Evolutionary conservation across 2,329 filamentous ascomycete species (phyloP).

Genomic region (Tolypocladium ovalisporum): DNA sequence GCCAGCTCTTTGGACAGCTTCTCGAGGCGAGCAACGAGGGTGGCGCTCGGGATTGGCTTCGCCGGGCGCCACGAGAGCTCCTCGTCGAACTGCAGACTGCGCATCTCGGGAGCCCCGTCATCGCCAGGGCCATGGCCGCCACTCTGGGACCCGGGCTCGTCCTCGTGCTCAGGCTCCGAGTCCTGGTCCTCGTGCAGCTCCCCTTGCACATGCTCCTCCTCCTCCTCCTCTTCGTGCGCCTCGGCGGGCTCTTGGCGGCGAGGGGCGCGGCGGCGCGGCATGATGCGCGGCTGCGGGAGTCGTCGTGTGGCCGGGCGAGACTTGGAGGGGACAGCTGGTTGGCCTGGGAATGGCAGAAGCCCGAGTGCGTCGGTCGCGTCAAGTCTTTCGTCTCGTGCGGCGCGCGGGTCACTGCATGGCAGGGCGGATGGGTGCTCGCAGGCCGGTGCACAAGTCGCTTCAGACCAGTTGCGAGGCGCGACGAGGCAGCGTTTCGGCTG

Average conservation of each 20-base stretch:
- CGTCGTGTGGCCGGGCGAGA: slow-evolving; percentile 1
- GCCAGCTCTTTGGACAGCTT: slow-evolving; percentile 71
- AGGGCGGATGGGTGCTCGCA: slow-evolving; percentile 4
- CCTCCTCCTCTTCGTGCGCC: slow-evolving; percentile 17
- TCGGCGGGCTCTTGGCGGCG: no score
- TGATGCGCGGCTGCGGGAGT: slow-evolving; percentile 13
- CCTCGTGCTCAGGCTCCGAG: slow-evolving; percentile 8
- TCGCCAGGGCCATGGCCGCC: not conserved
- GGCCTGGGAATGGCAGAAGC: not conserved
- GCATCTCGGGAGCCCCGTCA: slow-evolving; percentile 13
- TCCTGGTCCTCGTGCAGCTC: slow-evolving; percentile 4
- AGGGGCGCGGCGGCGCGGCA: slow-evolving; percentile 25
- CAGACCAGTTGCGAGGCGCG: not conserved
- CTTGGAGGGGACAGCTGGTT: not conserved
- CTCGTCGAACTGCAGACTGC: slow-evolving; percentile 66
- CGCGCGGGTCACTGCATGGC: slow-evolving; percentile 13
- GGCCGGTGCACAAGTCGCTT: not conserved
- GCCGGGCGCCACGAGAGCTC: slow-evolving; percentile 85
- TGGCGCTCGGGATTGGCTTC: slow-evolving; percentile 73
- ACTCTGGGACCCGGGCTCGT: not conserved
- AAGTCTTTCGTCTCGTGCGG: slow-evolving; percentile 7
- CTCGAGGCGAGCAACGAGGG: slow-evolving; percentile 73
- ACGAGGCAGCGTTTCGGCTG: not conserved
- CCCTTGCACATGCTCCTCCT: slow-evolving; percentile 13
- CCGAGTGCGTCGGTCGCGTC: slow-evolving; percentile 7